Evolutionary conservation across 2,329 filamentous ascomycete genomes (phyloP).

Genomic region (Nemania sp.): DNA sequence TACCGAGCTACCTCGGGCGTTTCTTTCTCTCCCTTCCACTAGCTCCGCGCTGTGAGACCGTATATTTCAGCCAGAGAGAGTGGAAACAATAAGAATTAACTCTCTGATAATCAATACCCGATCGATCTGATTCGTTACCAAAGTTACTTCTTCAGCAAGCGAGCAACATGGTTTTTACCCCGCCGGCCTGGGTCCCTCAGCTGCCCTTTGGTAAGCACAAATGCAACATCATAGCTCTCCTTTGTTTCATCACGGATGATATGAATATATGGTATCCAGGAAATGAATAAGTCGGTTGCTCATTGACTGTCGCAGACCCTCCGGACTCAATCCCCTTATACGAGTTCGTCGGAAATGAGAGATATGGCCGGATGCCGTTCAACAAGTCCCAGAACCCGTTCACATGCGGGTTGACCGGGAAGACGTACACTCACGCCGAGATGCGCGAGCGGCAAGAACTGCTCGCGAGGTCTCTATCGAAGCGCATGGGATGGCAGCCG

Average conservation of each 20-base stretch:
- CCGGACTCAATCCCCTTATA: constrained; percentile 70
- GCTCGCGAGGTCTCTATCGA: constrained; percentile 65
- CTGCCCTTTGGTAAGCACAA: constrained; percentile 38
- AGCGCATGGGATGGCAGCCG: constrained; percentile 71
- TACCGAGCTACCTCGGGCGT: no score
- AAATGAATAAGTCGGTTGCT: neutral
- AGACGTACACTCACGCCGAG: constrained; percentile 63
- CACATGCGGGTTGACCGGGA: constrained; percentile 72
- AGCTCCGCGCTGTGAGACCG: no score
- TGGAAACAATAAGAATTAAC: no score
- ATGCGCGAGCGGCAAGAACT: constrained; percentile 68
- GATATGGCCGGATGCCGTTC: constrained; percentile 65
- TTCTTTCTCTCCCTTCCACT: no score
- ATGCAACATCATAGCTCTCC: neutral
- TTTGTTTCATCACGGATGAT: neutral
- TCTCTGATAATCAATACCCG: neutral
- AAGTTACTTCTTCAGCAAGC: neutral
- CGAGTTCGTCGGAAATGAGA: constrained; percentile 73
- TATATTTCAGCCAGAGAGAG: no score
- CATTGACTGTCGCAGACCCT: constrained; percentile 33
- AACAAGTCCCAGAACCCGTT: constrained; percentile 67
- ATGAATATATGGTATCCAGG: neutral
- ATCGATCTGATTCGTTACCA: no score
- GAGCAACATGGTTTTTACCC: constrained; percentile 39
- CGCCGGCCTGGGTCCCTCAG: constrained; percentile 38